Conservation (phyloP, 768 basidiomycete genomes). For the Amanita polypyramis region DNA sequence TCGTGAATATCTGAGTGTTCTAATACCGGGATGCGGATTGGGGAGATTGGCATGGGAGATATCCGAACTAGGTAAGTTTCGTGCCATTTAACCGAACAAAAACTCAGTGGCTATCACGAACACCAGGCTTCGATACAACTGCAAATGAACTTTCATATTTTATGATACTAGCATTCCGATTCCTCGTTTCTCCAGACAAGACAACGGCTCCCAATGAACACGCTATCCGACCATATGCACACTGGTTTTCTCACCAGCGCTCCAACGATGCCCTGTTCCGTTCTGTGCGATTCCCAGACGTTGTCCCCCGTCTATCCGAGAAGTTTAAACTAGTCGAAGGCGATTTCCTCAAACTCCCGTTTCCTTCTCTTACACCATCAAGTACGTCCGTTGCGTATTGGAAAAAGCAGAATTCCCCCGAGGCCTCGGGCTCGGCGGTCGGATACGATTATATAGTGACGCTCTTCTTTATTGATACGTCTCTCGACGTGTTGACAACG, state of each 20-base stretch:
- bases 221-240: conserved; percentile 45
- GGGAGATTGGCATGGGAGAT: conserved; percentile 64
- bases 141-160: conserved; percentile 57
- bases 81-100: neutral
- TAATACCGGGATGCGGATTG: conserved; percentile 57
- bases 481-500: conserved; percentile 39
- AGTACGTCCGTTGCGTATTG: neutral
- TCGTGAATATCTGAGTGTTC: conserved; percentile 28
- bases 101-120: neutral
- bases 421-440: conserved; percentile 2
- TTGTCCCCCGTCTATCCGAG: conserved; percentile 35
- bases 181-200: conserved; percentile 39
- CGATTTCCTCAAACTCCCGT: conserved; percentile 43
- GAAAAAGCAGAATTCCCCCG: neutral
- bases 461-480: conserved; percentile 59
- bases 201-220: conserved; percentile 37
- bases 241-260: conserved; percentile 65
- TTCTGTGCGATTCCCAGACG: conserved; percentile 47
- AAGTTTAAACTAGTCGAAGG: conserved; percentile 37
- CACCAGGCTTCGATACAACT: conserved; percentile 42
- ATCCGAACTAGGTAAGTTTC: conserved; percentile 38
- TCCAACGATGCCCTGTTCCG: conserved; percentile 40
- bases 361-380: conserved; percentile 10
- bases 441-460: conserved; percentile 56
- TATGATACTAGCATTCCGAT: conserved; percentile 52